Evolutionary conservation across 148 eudicot genomes (phyloP).

Genomic region (Fagopyrum esculentum): DNA sequence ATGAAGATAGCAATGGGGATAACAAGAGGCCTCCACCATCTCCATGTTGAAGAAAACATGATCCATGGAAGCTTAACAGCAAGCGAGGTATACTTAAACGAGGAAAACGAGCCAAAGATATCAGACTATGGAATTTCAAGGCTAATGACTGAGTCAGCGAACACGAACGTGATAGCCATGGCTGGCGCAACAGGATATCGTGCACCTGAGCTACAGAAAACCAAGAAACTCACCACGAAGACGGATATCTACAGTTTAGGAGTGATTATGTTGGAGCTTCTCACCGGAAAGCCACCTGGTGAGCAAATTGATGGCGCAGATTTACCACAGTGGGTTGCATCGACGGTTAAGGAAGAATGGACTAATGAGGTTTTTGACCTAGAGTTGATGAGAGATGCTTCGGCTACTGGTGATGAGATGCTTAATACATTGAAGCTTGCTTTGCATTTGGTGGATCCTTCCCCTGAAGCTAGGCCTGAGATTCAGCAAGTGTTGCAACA

Average conservation of each 20-base stretch:
- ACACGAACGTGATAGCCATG: conserved; percentile 61
- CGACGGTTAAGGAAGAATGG: conserved; percentile 83
- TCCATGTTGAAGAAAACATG: conserved; percentile 54
- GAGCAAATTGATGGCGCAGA: conserved; percentile 70
- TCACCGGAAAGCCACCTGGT: conserved; percentile 76
- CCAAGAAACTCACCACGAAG: conserved; percentile 58
- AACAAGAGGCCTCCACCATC: conserved; percentile 59
- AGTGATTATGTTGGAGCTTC: conserved; percentile 64
- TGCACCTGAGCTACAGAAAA: conserved; percentile 82
- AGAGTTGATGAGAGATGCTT: conserved; percentile 69
- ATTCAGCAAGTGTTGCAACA: conserved; percentile 64
- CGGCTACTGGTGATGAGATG: conserved; percentile 68
- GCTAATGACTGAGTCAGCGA: conserved; percentile 69
- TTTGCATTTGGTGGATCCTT: conserved; percentile 79
- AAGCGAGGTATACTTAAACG: conserved; percentile 63
- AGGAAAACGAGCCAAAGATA: conserved; percentile 49
- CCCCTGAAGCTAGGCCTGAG: conserved; percentile 69
- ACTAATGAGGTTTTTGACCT: conserved; percentile 82
- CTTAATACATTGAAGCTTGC: conserved; percentile 74
- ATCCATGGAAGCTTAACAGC: conserved; percentile 76
- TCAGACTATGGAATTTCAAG: conserved; percentile 71
- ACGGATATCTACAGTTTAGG: conserved; percentile 86
- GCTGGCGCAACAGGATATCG: conserved; percentile 68
- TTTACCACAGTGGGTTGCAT: conserved; percentile 87
- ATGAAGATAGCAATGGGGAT: conserved; percentile 73